Percentiles rank a stretch among this genome's conserved stretches.
phyloP scores from a whole-genome alignment of 176 grass and related monocot genomes.

The Panicum miliaceum region DNA sequence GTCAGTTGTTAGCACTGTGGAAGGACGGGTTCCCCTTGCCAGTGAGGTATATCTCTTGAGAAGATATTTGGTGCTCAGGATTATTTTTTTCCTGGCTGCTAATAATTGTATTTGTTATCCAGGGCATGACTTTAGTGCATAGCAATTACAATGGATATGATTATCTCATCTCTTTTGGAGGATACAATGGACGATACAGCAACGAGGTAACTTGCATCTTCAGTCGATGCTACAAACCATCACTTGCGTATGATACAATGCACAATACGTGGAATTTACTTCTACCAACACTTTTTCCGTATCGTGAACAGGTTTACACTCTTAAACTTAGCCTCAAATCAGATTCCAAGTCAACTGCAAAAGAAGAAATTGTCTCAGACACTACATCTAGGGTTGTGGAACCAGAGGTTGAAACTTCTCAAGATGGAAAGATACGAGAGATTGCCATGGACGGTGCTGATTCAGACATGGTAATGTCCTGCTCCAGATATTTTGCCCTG shows the following conservation, averaged over 20 bases:
- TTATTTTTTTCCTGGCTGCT: conserved; percentile 46
- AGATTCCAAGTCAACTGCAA: conserved; percentile 54
- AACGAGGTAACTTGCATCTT: conserved; percentile 72
- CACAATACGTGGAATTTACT: conserved; percentile 16
- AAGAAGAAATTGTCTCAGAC: conserved; percentile 57
- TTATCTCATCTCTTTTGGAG: conserved; percentile 97
- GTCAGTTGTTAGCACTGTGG: conserved; percentile 86
- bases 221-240: background rate
- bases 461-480: conserved; percentile 51
- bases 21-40: conserved; percentile 92
- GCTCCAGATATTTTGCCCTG: background rate
- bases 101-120: conserved; percentile 46
- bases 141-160: conserved; percentile 80
- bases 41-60: conserved; percentile 81
- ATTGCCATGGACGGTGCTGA: conserved; percentile 83
- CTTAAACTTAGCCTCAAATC: conserved; percentile 81
- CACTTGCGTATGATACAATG: background rate
- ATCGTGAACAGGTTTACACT: conserved; percentile 69
- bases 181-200: conserved; percentile 96
- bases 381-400: conserved; percentile 57
- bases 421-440: conserved; percentile 93
- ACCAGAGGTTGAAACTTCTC: conserved; percentile 78
- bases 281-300: conserved; percentile 24
- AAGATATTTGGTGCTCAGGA: conserved; percentile 21
- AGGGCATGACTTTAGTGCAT: conserved; percentile 89